phyloP scores from a whole-genome alignment of 192 early-diverging fungal species.

The Entomortierella beljakovae region DNA sequence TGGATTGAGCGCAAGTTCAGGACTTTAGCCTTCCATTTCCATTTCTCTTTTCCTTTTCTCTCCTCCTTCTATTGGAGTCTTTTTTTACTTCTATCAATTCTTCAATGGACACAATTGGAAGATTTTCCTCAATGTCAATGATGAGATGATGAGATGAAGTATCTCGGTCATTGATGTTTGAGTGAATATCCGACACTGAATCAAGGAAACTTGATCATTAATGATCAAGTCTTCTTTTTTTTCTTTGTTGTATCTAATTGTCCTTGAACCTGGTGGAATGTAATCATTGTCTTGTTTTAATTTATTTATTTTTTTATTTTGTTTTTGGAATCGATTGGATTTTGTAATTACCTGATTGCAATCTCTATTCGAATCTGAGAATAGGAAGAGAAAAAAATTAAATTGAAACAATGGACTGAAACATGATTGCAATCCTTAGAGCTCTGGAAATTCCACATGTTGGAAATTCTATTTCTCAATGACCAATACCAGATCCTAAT shows the following conservation, averaged over 20 bases:
- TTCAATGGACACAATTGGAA: background rate
- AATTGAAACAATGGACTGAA: no score
- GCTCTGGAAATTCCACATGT: constrained; percentile 26
- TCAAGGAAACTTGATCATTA: constrained; percentile 1
- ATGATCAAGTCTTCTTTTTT: background rate
- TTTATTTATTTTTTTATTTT: background rate
- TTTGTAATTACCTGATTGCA: no score
- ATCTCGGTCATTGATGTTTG: background rate
- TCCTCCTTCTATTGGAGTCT: background rate
- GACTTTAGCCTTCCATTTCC: background rate
- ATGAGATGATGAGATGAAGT: background rate
- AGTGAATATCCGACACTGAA: background rate
- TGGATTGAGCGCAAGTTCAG: constrained; percentile 1
- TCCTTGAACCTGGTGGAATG: background rate
- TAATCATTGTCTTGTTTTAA: background rate
- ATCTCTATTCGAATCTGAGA: background rate
- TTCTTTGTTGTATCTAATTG: constrained; percentile 1
- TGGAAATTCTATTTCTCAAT: constrained; percentile 39
- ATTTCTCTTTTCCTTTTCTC: background rate
- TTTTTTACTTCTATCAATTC: no score
- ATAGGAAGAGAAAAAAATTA: background rate
- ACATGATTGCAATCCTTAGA: constrained; percentile 28
- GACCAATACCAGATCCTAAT: constrained; percentile 47
- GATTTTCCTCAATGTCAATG: no score
- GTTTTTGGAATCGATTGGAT: background rate